phyloP scores from a whole-genome alignment of 129 eudicot species.

The Chrysanthemum lavandulifolium region DNA sequence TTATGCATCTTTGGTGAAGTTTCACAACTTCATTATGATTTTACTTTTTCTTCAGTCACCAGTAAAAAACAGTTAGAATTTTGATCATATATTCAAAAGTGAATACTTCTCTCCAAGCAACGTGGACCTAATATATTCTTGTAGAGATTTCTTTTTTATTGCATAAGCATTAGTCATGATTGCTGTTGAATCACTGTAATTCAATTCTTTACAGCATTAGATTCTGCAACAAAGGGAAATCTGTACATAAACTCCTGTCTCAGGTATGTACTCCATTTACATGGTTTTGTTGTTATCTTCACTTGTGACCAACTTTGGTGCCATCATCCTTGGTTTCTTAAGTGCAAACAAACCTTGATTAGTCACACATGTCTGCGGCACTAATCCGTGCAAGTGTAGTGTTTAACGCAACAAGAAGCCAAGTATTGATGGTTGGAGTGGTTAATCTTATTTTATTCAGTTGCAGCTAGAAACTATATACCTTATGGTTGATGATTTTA shows the following conservation, averaged over 20 bases:
- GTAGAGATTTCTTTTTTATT: not conserved
- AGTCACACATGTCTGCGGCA: not conserved
- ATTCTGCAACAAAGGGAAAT: conserved; percentile 90
- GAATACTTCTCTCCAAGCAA: conserved; percentile 1
- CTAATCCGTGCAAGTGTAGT: not conserved
- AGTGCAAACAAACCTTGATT: not conserved
- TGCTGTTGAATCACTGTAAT: conserved; percentile 21
- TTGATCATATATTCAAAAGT: not conserved
- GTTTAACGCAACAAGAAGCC: conserved; percentile 7
- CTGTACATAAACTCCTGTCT: conserved; percentile 90
- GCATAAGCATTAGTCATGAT: not conserved
- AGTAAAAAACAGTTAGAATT: too few relatives aligned
- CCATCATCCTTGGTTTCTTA: conserved; percentile 6
- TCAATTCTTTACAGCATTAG: conserved; percentile 63
- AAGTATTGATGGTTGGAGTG: conserved; percentile 4
- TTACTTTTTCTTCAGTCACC: too few relatives aligned
- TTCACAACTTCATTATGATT: too few relatives aligned
- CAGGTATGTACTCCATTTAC: conserved; percentile 50
- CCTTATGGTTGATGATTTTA: not conserved
- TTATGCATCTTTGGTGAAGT: not conserved
- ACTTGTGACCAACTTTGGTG: not conserved
- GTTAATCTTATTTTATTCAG: conserved; percentile 7
- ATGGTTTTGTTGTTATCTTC: not conserved
- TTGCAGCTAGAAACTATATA: not conserved
- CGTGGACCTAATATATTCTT: not conserved